Conservation (phyloP, 345 rosid genomes). For the Linum usitatissimum region DNA sequence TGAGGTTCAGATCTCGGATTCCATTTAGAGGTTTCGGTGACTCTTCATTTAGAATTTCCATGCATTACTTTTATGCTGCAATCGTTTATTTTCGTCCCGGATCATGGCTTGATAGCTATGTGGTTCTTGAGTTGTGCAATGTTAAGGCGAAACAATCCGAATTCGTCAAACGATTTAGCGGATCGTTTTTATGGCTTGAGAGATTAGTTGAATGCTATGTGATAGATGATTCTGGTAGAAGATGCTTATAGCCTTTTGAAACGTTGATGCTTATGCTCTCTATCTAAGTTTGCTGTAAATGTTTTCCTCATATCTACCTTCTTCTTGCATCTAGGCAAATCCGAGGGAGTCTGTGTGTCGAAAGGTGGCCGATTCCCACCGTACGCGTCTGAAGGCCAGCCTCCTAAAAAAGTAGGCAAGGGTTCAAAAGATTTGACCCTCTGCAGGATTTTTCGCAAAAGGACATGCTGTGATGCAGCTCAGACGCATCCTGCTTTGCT, state of each 20-base stretch:
- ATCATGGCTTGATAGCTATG: too few species aligned
- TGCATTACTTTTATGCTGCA: too few species aligned
- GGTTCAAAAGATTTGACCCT: conserved; percentile 74
- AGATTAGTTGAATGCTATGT: background rate
- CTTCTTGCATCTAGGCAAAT: conserved; percentile 27
- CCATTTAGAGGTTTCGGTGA: too few species aligned
- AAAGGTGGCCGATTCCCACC: conserved; percentile 83
- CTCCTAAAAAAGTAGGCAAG: conserved; percentile 53
- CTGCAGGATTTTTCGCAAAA: conserved; percentile 72
- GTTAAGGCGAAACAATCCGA: too few species aligned
- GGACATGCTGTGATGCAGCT: conserved; percentile 69
- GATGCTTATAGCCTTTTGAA: background rate
- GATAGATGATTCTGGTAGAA: background rate
- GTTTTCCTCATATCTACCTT: background rate
- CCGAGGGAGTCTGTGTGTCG: conserved; percentile 52
- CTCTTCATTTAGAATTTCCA: too few species aligned
- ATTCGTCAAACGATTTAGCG: background rate
- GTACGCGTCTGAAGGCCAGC: conserved; percentile 60
- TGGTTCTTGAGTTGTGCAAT: too few species aligned
- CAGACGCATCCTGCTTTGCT: conserved; percentile 84
- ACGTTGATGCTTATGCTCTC: background rate
- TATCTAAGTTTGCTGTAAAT: background rate
- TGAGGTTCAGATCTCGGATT: too few species aligned
- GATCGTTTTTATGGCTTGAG: background rate
- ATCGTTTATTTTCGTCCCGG: too few species aligned